Conservation (phyloP, 192 early-diverging fungal species). For the Linnemannia zychae region DNA sequence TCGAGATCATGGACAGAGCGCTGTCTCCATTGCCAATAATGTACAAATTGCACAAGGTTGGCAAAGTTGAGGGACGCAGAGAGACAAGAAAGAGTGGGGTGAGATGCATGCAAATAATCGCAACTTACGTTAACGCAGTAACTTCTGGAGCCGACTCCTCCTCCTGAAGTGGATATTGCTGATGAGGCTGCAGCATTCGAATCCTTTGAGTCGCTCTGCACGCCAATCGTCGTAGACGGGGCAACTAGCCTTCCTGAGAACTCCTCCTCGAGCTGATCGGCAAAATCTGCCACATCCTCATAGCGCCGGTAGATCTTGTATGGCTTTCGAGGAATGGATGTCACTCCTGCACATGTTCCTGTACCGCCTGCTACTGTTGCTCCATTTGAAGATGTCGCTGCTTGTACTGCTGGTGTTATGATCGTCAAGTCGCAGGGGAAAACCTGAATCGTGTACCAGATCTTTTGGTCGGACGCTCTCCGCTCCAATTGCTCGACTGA, state of each 20-base stretch:
- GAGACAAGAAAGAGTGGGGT: background rate
- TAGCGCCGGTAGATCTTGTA: conserved; percentile 47
- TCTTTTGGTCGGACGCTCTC: conserved; percentile 23
- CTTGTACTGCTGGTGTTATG: background rate
- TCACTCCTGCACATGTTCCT: background rate
- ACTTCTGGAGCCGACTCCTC: background rate
- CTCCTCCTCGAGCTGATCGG: conserved; percentile 53
- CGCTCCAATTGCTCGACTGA: conserved; percentile 21
- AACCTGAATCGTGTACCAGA: conserved; percentile 54
- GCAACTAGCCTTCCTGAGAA: conserved; percentile 18
- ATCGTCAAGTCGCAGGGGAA: conserved; percentile 24
- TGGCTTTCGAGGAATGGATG: conserved; percentile 35
- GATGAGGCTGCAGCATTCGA: background rate
- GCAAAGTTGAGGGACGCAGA: background rate
- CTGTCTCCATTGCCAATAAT: background rate
- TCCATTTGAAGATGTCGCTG: background rate
- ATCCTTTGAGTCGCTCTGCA: background rate
- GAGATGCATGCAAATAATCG: background rate
- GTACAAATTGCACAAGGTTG: background rate
- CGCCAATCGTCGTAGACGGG: background rate
- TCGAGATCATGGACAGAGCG: background rate
- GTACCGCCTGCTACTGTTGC: background rate
- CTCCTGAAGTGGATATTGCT: background rate
- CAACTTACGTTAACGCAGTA: conserved; percentile 12
- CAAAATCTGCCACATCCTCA: conserved; percentile 53